Evolutionary conservation across 176 grass and related monocot species (phyloP), one percentile per base, ranked within the genome.

Genomic region (Zizania latifolia): DNA sequence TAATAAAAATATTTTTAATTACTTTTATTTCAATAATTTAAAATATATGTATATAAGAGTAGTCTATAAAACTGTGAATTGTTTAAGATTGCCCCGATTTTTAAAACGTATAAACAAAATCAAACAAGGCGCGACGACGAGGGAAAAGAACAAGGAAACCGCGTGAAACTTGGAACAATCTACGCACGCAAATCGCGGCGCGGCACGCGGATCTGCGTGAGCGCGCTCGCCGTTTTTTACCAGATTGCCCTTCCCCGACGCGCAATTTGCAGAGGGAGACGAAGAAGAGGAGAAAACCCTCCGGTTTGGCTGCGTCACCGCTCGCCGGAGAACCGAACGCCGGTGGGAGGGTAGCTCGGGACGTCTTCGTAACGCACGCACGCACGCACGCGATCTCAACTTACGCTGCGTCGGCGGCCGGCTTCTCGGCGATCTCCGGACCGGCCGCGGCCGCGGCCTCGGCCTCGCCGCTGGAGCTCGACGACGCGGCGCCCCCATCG

Each of bases 381-480:
- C 48, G 17, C 48, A 21, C n/a, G n/a, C 48, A 53, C 48, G 48
- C 15, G 9, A 46, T 2, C 1, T 55, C 8, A 50, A 96, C 93
- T 96, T 85, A 96, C 93, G 78, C 80, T 96, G 84, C 75, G 36
- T 89, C 90, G 68, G 74, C 51, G 29, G 54, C n/a, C 44, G 65
- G 75, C 86, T 68, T 82, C 67, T 78, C 90, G 62, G 57, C 78
- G 72, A 19, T 62, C 48, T 75, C 64, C 19, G 30, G 57, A n/a
- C n/a, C n/a, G n/a, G n/a, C n/a, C 46, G 50, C 61, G 36, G 75
- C 55, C 10, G 26, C 77, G 8, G 9, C n/a, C n/a, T n/a, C 54
- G 1, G 65, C 79, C 11, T 31, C 85, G 29, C 84, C 90, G 87
- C 90, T 93, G 1, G 90, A 93, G 87, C 90, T 85, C 10, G 90